Evolutionary conservation across 1,284 basidiomycete species (phyloP), one percentile per base, ranked within the genome.

Genomic region (Sanguinoderma infundibulare): DNA sequence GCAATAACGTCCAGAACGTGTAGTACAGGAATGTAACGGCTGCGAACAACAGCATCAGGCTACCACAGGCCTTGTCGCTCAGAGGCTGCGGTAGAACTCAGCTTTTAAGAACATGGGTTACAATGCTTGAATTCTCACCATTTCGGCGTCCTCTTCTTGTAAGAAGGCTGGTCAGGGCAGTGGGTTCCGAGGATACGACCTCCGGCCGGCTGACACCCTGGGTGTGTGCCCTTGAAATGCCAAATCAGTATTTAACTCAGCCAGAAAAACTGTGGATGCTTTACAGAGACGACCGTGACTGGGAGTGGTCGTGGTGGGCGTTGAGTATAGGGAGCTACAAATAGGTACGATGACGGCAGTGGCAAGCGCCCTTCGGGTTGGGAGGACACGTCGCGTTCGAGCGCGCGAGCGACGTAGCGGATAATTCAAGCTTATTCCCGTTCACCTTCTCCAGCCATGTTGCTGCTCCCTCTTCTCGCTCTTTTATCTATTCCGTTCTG

Each of bases 1-100:
- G 83, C 42, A 98, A 78, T 53, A 98, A 81, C 8, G 95, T 90
- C 95, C 96, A 98, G 44, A 84, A 83, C 4, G 95, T 96, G 77
- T 98, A 98, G 75, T 98, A 98, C 22, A 84, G 78, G 77, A 97
- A 97, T 47, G 94, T 87, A 59, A 87, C 77, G 4, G 85, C 83
- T 32, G 94, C 92, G 64, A 85, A 81, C 67, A 92, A 78, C 72
- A 98, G 86, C 91, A 96, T 92, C 30, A 79, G 71, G 52, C 89
- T 86, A 59, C 95, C 95, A 22, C 95, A 79, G 50, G 84, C 77
- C 78, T 92, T 95, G 77, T 97, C 95, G 64, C 88, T 93, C 61
- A 85, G 74, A 34, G 86, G 89, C 95, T 96, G 69, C 14, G 9
- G 7, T 4, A 9, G 12, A 34, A n/a, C 20, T 51, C 12, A 34